A percentile compares a stretch with the other conserved stretches of the same genome.
Conservation (phyloP, 768 basidiomycete species). For the Tricholoma flavovirens region DNA sequence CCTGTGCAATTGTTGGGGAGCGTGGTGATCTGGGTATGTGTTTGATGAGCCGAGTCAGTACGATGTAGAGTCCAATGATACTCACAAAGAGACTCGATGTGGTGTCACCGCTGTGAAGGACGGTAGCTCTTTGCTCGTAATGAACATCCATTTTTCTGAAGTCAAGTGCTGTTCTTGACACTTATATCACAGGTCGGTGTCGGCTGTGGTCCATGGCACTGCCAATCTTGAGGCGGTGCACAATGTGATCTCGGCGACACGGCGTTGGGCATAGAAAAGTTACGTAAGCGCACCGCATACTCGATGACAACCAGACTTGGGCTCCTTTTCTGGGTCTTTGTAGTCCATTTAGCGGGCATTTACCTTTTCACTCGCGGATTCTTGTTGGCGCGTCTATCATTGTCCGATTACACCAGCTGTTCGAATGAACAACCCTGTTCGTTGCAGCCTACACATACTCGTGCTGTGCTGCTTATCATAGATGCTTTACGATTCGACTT, state of each 20-base stretch:
- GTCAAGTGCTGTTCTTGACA: too few species aligned
- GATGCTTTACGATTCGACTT: constrained; percentile 96
- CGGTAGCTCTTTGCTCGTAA: too few species aligned
- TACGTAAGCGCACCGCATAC: too few species aligned
- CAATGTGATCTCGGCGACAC: too few species aligned
- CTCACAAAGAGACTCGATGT: background rate
- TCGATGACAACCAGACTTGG: constrained; percentile 12
- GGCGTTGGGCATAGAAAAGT: too few species aligned
- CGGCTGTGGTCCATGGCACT: too few species aligned
- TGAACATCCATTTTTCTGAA: too few species aligned
- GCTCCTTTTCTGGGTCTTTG: constrained; percentile 52
- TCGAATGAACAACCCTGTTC: constrained; percentile 32
- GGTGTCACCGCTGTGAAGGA: background rate
- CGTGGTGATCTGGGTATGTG: background rate
- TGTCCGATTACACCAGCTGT: constrained; percentile 50
- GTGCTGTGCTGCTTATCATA: constrained; percentile 81
- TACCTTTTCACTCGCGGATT: constrained; percentile 92
- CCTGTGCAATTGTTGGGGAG: background rate
- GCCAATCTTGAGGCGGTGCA: too few species aligned
- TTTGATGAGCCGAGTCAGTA: background rate
- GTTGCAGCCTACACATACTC: constrained; percentile 61
- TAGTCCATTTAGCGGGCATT: constrained; percentile 71
- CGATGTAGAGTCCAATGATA: too few species aligned
- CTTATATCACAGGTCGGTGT: too few species aligned
- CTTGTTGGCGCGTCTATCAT: constrained; percentile 72